Percentiles rank a stretch among this genome's conserved stretches.
These are phyloP conservation scores for Beauveria varroae DNA, from an alignment of 2,329 filamentous ascomycete genomes.

Conservation along the genomic window DNA sequence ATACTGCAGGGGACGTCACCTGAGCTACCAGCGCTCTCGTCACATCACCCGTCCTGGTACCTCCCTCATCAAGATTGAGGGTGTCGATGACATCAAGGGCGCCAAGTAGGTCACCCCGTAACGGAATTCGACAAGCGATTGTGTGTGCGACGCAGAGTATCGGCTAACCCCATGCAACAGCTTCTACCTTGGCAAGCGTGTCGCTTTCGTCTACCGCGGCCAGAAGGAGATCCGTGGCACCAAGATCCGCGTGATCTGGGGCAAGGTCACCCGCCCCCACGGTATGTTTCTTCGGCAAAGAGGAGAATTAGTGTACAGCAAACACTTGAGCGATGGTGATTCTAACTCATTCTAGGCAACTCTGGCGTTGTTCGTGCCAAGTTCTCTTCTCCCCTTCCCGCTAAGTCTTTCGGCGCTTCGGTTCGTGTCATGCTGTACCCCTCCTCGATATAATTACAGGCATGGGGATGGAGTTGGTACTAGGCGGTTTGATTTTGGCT, in stretches of 20 bases:
- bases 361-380: slow-evolving; percentile 96
- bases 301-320: not conserved
- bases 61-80: slow-evolving; percentile 97
- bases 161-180: slow-evolving; percentile 28
- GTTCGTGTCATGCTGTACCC: slow-evolving; percentile 98
- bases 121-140: not conserved
- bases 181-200: slow-evolving; percentile 98
- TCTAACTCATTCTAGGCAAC: slow-evolving; percentile 58
- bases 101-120: slow-evolving; percentile 59
- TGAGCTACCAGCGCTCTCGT: slow-evolving; percentile 96
- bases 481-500: slow-evolving; percentile 55
- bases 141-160: not conserved
- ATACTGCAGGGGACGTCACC: slow-evolving; percentile 75
- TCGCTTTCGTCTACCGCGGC: slow-evolving; percentile 97
- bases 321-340: not conserved
- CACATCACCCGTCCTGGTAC: slow-evolving; percentile 85
- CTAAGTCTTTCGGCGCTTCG: slow-evolving; percentile 92
- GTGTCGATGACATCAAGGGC: slow-evolving; percentile 82
- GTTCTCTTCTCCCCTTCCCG: slow-evolving; percentile 92
- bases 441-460: slow-evolving; percentile 79
- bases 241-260: slow-evolving; percentile 99
- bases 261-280: slow-evolving; percentile 94
- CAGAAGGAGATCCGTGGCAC: slow-evolving; percentile 92
- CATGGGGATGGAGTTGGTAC: slow-evolving; percentile 52
- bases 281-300: slow-evolving; percentile 44